phyloP scores from a whole-genome alignment of 495 filamentous ascomycete species.

The Daldinia loculata region DNA sequence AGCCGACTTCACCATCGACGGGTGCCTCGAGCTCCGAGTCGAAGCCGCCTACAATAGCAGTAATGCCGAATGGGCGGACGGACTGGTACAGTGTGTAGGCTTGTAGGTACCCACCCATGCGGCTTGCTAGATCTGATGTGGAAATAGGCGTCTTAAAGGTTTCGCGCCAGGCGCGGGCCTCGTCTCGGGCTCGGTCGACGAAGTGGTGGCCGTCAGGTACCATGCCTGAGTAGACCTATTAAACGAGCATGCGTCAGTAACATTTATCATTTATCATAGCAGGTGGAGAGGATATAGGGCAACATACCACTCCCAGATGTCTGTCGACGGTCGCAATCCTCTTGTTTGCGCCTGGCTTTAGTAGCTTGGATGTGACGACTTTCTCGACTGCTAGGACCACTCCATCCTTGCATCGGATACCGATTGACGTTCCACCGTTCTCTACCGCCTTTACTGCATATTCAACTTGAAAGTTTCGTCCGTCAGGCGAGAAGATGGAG shows the following conservation, averaged over 20 bases:
- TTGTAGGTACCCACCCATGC: slow-evolving; percentile 95
- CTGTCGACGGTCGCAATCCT: slow-evolving; percentile 93
- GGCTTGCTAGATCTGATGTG: slow-evolving; percentile 81
- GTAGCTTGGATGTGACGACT: slow-evolving; percentile 90
- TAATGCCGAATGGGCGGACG: slow-evolving; percentile 95
- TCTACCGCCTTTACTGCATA: slow-evolving; percentile 99
- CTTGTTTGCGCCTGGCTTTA: slow-evolving; percentile 94
- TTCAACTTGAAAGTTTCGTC: slow-evolving; percentile 99
- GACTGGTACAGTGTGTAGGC: slow-evolving; percentile 96
- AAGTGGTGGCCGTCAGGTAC: slow-evolving; percentile 96
- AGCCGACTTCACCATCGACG: slow-evolving; percentile 89
- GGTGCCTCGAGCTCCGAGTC: slow-evolving; percentile 80
- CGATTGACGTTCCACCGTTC: slow-evolving; percentile 95
- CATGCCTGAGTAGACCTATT: slow-evolving; percentile 88
- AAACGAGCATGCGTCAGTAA: neutral
- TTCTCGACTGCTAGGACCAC: slow-evolving; percentile 97
- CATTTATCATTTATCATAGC: neutral
- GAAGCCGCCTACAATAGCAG: slow-evolving; percentile 92
- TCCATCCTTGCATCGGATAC: slow-evolving; percentile 96
- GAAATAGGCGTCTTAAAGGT: slow-evolving; percentile 93
- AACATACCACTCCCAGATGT: slow-evolving; percentile 88
- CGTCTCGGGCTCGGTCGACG: slow-evolving; percentile 90
- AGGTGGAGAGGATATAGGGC: neutral
- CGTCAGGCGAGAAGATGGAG: slow-evolving; percentile 98
- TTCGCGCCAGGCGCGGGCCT: slow-evolving; percentile 87